Conservation (phyloP, 2,329 filamentous ascomycete species). For the Blastomyces parvus region DNA sequence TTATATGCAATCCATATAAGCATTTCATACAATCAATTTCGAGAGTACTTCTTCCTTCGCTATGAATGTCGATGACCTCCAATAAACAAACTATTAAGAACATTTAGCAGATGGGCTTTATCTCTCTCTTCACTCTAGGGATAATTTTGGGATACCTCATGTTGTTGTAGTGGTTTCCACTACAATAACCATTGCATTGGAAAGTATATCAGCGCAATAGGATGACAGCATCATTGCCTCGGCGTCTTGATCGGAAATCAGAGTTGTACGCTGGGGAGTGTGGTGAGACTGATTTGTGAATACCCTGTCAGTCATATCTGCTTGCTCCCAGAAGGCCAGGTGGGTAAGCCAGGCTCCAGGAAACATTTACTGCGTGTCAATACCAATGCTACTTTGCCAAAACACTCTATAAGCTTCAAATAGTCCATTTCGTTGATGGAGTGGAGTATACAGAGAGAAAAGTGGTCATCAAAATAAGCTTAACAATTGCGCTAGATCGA, state of each 20-base stretch:
- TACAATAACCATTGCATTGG: not conserved
- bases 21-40: not conserved
- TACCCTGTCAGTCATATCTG: too few relatives aligned
- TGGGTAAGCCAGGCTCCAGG: too few relatives aligned
- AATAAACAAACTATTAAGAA: not conserved
- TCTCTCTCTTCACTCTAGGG: not conserved
- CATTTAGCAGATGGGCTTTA: not conserved
- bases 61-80: not conserved
- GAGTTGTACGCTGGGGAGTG: too few relatives aligned
- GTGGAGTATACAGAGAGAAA: too few relatives aligned
- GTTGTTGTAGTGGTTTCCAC: not conserved
- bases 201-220: not conserved
- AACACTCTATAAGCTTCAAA: too few relatives aligned
- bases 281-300: too few relatives aligned
- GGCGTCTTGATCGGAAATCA: too few relatives aligned
- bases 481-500: not conserved
- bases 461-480: not conserved
- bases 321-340: too few relatives aligned
- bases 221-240: not conserved
- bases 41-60: not conserved
- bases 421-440: too few relatives aligned
- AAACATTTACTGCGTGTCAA: too few relatives aligned
- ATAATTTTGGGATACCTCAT: not conserved
- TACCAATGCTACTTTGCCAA: too few relatives aligned
- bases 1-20: not conserved